Base-by-base conservation (phyloP, 352 stramenopile genomes). In the Globisporangium yorkense region DNA sequence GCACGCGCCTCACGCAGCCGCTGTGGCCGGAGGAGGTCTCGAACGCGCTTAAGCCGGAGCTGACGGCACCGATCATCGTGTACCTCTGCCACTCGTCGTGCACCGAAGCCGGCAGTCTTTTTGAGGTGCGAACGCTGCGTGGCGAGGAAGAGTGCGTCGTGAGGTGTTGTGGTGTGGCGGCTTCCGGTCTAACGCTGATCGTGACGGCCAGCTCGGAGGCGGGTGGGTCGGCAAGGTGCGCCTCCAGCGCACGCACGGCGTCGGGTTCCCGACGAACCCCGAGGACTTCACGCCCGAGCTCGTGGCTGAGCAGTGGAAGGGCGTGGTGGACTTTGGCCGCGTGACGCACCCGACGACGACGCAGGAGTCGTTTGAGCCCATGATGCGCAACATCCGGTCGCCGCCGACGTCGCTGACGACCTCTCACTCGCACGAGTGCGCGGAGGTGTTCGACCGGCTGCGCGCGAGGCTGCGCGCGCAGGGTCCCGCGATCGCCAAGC, bases 301-400 rank as follows among this genome's bases (percentile, higher is more conserved):
- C 16, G 79, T 89, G 37, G 79, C 79, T 9, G 76, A 89, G 47
- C 77, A 89, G 27, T 89, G 80, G 80, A 70, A 72, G 45, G 71
- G 80, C 18, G 74, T 89, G 9, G 61, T 72, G 24, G 74, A 86
- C 48, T 89, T 89, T 55, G 77, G 71, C 40, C 74, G 77, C 44
- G 77, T 87, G 56, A 88, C 80, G 15, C 76, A 89, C 48, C 80
- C 80, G 41, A 70, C 64, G 47, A 75, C 75, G n/a, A 89, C 80
- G 13, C 80, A 89, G 51, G 75, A 89, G 54, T 83, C 75, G 48
- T 89, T 89, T 40, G 77, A 84, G 55, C 77, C 80, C 16, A 89
- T 89, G 73, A 86, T 89, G 70, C 75, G 75, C 54, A 89, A 89
- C 58, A 73, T 77, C 44, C 71, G 58, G 29, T 72, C 76, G 9